Evolutionary conservation across 2,329 filamentous ascomycete species (phyloP).

Genomic region (Neofusicoccum cordaticola): DNA sequence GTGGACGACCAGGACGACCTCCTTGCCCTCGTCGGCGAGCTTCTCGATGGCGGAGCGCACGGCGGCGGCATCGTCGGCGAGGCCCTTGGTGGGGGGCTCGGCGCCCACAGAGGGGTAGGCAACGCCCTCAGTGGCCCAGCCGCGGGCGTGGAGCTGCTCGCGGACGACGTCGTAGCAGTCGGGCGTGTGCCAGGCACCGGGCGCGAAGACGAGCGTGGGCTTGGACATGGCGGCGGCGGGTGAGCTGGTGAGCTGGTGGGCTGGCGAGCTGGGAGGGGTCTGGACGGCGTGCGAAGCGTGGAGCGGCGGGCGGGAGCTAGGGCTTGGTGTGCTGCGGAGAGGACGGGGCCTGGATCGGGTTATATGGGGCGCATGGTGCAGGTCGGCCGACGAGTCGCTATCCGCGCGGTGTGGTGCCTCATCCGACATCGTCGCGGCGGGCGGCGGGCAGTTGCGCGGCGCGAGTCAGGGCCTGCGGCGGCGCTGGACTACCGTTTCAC

Average conservation of each 20-base stretch:
- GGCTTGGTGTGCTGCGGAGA: background rate
- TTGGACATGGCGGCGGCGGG: conserved; percentile 18
- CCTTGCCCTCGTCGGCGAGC: conserved; percentile 32
- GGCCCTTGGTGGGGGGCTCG: conserved; percentile 27
- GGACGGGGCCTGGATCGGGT: background rate
- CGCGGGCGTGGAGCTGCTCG: conserved; percentile 27
- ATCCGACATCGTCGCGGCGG: background rate
- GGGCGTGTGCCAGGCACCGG: conserved; percentile 40
- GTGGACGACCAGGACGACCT: conserved; percentile 34
- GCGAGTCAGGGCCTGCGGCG: background rate
- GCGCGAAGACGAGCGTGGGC: conserved; percentile 37
- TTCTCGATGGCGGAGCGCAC: conserved; percentile 34
- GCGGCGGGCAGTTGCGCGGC: background rate
- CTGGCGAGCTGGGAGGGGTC: too few species aligned
- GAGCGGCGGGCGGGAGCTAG: background rate
- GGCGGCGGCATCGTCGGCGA: conserved; percentile 33
- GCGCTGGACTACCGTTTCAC: background rate
- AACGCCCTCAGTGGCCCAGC: conserved; percentile 30
- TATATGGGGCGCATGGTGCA: background rate
- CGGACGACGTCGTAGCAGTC: conserved; percentile 27
- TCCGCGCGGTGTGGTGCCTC: background rate
- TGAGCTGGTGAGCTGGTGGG: too few species aligned
- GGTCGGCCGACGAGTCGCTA: background rate
- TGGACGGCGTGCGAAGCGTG: background rate
- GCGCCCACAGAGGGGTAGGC: conserved; percentile 31